phyloP scores from a whole-genome alignment of 768 basidiomycete genomes.

The Collybia mongolica region DNA sequence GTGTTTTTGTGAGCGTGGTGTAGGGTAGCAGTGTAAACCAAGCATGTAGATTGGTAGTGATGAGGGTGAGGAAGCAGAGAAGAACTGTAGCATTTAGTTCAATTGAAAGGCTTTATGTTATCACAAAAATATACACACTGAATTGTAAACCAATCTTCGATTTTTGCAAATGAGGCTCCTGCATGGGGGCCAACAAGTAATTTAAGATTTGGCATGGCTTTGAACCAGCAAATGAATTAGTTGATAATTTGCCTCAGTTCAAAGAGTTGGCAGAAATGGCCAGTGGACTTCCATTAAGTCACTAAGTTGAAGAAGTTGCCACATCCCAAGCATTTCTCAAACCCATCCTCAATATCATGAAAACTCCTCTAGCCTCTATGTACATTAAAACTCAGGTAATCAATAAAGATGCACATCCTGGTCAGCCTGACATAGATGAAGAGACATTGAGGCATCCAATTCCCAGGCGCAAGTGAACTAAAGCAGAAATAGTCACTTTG shows the following conservation, averaged over 20 bases:
- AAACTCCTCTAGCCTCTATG: neutral
- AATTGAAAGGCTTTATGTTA: neutral
- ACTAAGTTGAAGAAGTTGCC: neutral
- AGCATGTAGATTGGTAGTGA: neutral
- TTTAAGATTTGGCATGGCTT: too few species aligned
- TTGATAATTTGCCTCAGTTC: neutral
- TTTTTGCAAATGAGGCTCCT: neutral
- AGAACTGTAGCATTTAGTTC: neutral
- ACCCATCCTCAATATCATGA: neutral
- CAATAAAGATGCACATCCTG: constrained; percentile 3
- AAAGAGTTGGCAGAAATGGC: neutral
- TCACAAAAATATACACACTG: neutral
- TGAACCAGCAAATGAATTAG: neutral
- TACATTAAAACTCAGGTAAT: neutral
- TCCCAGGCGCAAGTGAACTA: neutral
- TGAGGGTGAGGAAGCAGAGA: neutral
- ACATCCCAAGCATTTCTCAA: neutral
- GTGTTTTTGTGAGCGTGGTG: neutral
- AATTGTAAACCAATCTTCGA: neutral
- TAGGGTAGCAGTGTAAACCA: neutral
- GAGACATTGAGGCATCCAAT: neutral
- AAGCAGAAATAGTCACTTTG: neutral
- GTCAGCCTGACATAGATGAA: constrained; percentile 1
- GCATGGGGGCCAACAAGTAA: too few species aligned
- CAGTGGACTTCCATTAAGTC: neutral